A percentile compares a stretch with the other conserved stretches of the same genome.
Evolutionary conservation across 2,329 filamentous ascomycete species (phyloP).

Genomic region (Periconia digitata): DNA sequence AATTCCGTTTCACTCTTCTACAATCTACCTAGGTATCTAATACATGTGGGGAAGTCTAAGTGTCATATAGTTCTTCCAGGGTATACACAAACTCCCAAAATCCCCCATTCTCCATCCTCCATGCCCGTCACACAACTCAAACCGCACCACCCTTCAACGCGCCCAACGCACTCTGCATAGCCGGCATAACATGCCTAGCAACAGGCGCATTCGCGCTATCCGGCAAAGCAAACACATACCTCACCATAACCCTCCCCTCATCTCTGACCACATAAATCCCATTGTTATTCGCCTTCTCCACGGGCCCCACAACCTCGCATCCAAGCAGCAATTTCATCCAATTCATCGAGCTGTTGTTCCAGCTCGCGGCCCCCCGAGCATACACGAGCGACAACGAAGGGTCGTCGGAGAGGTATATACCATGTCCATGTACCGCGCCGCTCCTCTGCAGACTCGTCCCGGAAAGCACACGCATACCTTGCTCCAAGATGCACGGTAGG

Average conservation of each 20-base stretch:
- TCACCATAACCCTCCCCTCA: conserved; percentile 31
- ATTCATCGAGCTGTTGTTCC: conserved; percentile 27
- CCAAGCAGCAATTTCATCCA: conserved; percentile 33
- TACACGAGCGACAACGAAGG: conserved; percentile 28
- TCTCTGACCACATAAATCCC: conserved; percentile 34
- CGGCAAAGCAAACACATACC: conserved; percentile 34
- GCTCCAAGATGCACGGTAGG: conserved; percentile 32
- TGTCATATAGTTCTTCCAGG: no score
- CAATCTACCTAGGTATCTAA: no score
- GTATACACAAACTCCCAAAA: no score
- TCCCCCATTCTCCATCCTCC: background rate
- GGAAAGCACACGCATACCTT: conserved; percentile 28
- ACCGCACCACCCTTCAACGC: conserved; percentile 20
- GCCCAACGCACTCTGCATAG: conserved; percentile 20
- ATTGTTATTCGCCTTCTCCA: no score
- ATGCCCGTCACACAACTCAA: background rate
- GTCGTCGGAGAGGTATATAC: conserved; percentile 37
- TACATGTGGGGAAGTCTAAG: no score
- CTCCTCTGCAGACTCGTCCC: conserved; percentile 33
- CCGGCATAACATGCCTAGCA: conserved; percentile 14
- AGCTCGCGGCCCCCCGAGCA: conserved; percentile 19
- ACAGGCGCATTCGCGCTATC: conserved; percentile 15
- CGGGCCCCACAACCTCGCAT: conserved; percentile 28
- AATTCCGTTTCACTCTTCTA: no score
- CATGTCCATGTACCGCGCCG: conserved; percentile 34